These are phyloP conservation scores for Lunasporangiospora selenospora DNA, from an alignment of 192 early-diverging fungal species.

Conservation along the genomic window DNA sequence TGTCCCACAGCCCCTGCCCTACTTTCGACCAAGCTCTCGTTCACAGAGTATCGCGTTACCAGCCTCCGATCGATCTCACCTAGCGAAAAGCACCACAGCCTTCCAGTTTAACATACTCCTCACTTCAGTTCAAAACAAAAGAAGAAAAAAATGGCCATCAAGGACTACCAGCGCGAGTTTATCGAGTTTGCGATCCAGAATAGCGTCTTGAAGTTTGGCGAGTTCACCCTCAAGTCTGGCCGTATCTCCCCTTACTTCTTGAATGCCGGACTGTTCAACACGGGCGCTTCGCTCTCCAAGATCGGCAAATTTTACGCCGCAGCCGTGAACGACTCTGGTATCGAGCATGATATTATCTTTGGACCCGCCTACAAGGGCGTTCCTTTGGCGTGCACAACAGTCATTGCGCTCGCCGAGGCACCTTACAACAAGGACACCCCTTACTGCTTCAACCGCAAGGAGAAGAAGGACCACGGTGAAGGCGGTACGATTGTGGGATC, in stretches of 20 bases:
- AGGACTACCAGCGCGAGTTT: constrained; percentile 91
- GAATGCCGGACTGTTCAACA: constrained; percentile 97
- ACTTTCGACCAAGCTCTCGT: too few species aligned
- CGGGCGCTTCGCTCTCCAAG: constrained; percentile 80
- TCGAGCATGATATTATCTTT: constrained; percentile 89
- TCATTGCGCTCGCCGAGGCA: constrained; percentile 72
- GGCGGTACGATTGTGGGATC: constrained; percentile 96
- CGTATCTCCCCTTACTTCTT: constrained; percentile 98
- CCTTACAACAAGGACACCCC: constrained; percentile 69
- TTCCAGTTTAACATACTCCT: too few species aligned
- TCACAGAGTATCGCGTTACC: too few species aligned
- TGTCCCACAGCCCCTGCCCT: constrained; percentile 18
- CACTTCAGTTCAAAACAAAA: too few species aligned
- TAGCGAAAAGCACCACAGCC: too few species aligned
- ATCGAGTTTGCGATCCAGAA: constrained; percentile 90
- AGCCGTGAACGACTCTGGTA: constrained; percentile 71
- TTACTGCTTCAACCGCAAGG: constrained; percentile 97
- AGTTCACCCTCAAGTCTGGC: constrained; percentile 94
- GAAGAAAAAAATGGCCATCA: constrained; percentile 50
- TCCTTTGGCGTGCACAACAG: constrained; percentile 85
- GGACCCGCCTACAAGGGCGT: constrained; percentile 99
- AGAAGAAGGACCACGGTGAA: constrained; percentile 99
- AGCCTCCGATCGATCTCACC: too few species aligned
- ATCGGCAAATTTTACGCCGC: constrained; percentile 93
- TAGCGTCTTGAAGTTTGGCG: constrained; percentile 89